Evolutionary conservation across 2,329 filamentous ascomycete species (phyloP), one percentile per base, ranked within the genome.

Genomic region (Pyrenochaeta sp.): DNA sequence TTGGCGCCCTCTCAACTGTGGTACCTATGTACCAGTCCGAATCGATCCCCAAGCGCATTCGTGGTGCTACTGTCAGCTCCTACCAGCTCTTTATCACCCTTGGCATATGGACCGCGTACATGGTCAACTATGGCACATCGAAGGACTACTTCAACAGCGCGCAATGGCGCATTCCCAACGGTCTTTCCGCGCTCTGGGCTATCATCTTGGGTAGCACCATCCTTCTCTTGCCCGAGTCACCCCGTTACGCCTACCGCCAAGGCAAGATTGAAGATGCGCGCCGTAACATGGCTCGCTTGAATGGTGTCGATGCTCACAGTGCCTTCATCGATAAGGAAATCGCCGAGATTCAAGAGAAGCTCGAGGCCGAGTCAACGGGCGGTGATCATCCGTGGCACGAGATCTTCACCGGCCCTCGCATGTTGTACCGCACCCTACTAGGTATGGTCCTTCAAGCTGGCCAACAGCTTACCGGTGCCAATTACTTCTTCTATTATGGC

Each of bases 81-180:
- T 91, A 90, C 73, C 89, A 91, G 78, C 81, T 91, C 6, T 85
- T 90, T 72, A 88, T 91, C 71, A 91, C 88, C 0, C 78, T 90
- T 32, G 89, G 89, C 61, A 90, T 91, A 72, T 88, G 80, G 65
- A 75, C 82, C 19, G 82, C 78, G 0, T 79, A 78, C 61, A 76
- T 78, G 72, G 80, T 83, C 72, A 88, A 90, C 74, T 90, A 80
- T 68, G 87, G 87, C 15, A 90, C 88, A 12, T 78, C 85, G 56
- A 78, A 77, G 12, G 80, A 79, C 57, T 53, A 63, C 7, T 77
- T 73, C 63, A 83, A 84, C 48, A 81, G 83, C 82, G 55, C 81
- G 79, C 30, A 84, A 36, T 91, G 88, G 88, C 82, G 88, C 58
- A 86, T 90, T 34, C 85, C 89, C 52, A 84, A 87, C 76, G 86